Conservation (phyloP, 495 filamentous ascomycete species). For the Aspergillus sclerotiicarbonarius region DNA sequence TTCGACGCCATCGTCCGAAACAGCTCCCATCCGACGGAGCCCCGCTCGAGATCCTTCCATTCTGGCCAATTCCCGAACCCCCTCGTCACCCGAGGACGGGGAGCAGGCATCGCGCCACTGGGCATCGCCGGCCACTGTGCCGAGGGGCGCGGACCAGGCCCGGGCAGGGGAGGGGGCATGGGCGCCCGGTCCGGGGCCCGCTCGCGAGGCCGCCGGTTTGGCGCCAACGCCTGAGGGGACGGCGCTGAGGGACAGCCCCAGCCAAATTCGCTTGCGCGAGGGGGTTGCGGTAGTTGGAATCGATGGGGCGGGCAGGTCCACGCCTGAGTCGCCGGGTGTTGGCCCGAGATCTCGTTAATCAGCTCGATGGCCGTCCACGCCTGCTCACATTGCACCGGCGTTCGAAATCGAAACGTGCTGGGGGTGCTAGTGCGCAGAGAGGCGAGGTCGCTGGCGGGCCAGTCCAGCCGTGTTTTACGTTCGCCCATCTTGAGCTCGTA, state of each 20-base stretch:
- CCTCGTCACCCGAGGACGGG: too few species aligned
- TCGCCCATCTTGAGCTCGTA: background rate
- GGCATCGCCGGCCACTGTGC: too few species aligned
- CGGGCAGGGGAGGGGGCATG: background rate
- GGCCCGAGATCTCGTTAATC: background rate
- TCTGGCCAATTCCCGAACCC: background rate
- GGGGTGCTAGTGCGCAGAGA: background rate
- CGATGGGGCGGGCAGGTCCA: background rate
- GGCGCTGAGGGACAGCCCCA: background rate
- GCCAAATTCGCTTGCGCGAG: too few species aligned
- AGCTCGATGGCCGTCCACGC: background rate
- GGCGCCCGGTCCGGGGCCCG: background rate
- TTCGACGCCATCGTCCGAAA: background rate
- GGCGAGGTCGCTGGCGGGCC: background rate
- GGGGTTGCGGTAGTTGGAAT: background rate
- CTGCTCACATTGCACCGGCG: background rate
- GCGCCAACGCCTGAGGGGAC: background rate
- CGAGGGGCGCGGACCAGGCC: too few species aligned
- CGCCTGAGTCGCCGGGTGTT: background rate
- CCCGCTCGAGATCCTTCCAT: background rate
- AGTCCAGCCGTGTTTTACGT: background rate
- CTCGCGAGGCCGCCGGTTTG: background rate
- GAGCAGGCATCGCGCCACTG: too few species aligned
- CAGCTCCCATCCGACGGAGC: background rate
- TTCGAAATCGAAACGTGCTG: background rate